Conservation (phyloP, 2,329 filamentous ascomycete species). For the Penicillium crustosum region DNA sequence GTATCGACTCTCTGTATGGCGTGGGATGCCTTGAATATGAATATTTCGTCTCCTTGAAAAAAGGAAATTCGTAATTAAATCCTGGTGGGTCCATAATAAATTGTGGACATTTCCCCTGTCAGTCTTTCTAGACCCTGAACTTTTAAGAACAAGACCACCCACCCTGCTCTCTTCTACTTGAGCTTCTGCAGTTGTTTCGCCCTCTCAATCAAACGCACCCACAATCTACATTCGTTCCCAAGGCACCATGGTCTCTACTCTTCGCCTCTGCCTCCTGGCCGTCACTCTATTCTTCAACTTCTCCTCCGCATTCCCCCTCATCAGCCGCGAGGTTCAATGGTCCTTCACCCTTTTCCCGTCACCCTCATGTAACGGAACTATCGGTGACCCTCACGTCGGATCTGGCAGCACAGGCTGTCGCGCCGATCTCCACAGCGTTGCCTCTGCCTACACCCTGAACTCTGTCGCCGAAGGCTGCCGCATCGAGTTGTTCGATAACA, state of each 20-base stretch:
- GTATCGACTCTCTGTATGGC: neutral
- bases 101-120: conserved; percentile 9
- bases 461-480: conserved; percentile 19
- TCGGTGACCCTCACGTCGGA: conserved; percentile 17
- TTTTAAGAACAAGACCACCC: neutral
- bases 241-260: conserved; percentile 7
- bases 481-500: conserved; percentile 27
- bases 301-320: conserved; percentile 21
- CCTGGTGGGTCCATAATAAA: conserved; percentile 3
- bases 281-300: conserved; percentile 10
- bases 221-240: neutral
- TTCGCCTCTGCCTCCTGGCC: conserved; percentile 9
- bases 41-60: neutral
- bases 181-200: neutral
- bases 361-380: conserved; percentile 15
- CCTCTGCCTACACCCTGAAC: conserved; percentile 23
- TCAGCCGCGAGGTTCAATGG: conserved; percentile 21
- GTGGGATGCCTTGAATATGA: neutral
- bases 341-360: conserved; percentile 25
- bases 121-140: neutral
- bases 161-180: neutral
- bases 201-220: neutral
- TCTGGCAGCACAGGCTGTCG: conserved; percentile 26
- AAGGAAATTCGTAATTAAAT: neutral
- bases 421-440: conserved; percentile 21